Percentiles rank a stretch among this genome's conserved stretches.
phyloP scores from a whole-genome alignment of 345 rosid species.

The Lepidium sativum region DNA sequence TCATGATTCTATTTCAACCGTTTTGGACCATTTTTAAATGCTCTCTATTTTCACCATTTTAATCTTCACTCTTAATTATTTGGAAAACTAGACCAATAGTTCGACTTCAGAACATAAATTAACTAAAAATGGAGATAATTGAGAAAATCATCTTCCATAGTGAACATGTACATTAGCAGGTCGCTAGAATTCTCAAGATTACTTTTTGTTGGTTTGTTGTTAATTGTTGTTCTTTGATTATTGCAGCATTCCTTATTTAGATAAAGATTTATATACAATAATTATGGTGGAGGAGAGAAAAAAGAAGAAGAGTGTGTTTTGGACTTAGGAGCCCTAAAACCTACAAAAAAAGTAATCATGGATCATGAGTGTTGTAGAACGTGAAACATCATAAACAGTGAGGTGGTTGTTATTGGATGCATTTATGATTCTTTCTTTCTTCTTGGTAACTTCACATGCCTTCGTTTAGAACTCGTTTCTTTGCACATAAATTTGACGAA shows the following conservation, averaged over 20 bases:
- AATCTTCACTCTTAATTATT: background rate
- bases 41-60: constrained; percentile 16
- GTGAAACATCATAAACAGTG: constrained; percentile 21
- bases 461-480: background rate
- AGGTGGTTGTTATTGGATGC: constrained; percentile 3
- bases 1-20: constrained; percentile 25
- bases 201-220: background rate
- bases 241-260: constrained; percentile 7
- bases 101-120: too few relatives aligned
- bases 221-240: background rate
- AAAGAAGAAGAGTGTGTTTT: background rate
- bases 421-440: background rate
- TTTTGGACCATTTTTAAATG: constrained; percentile 16
- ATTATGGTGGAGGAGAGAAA: background rate
- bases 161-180: background rate
- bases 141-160: background rate
- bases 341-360: constrained; percentile 12
- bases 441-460: background rate
- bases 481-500: background rate
- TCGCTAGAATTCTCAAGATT: background rate
- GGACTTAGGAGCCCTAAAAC: constrained; percentile 7
- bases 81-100: too few relatives aligned
- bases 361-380: constrained; percentile 20
- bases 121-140: too few relatives aligned
- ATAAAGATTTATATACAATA: constrained; percentile 4